A percentile compares a stretch with the other conserved stretches of the same genome.
Conservation (phyloP, 169 alveolate genomes). For the Cytauxzoon felis region DNA sequence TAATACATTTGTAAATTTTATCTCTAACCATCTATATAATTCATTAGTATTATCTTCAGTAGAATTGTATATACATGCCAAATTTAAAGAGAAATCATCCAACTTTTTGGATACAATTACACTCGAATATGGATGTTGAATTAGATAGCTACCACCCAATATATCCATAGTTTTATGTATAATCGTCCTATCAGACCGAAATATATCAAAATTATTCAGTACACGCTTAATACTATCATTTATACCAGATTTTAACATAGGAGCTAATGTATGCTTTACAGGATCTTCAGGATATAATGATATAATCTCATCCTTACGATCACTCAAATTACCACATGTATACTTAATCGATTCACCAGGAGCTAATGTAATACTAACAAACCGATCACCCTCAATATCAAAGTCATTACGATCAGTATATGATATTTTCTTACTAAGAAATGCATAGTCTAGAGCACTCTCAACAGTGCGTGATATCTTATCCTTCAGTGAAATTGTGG, state of each 20-base stretch:
- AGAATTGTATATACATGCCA: slow-evolving; percentile 34
- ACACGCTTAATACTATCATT: slow-evolving; percentile 26
- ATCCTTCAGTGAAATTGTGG: neutral
- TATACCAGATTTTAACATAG: slow-evolving; percentile 29
- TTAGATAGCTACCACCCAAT: neutral
- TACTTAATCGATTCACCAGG: slow-evolving; percentile 44
- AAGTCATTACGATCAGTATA: slow-evolving; percentile 18
- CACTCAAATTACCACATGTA: slow-evolving; percentile 16
- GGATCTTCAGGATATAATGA: slow-evolving; percentile 20
- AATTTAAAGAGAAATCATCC: slow-evolving; percentile 35
- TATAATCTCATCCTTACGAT: neutral
- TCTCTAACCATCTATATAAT: slow-evolving; percentile 34
- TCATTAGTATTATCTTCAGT: neutral
- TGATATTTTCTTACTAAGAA: slow-evolving; percentile 5
- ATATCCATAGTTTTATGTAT: neutral
- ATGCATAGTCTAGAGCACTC: slow-evolving; percentile 6
- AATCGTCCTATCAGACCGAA: slow-evolving; percentile 33
- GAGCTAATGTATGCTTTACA: slow-evolving; percentile 3
- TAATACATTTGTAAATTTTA: slow-evolving; percentile 14
- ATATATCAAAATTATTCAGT: slow-evolving; percentile 12
- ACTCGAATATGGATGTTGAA: slow-evolving; percentile 20
- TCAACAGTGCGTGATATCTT: neutral
- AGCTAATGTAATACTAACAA: neutral
- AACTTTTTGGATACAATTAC: slow-evolving; percentile 39
- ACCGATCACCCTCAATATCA: slow-evolving; percentile 17